Evolutionary conservation across 106 monocot genomes (phyloP).

Genomic region (Agapanthus africanus): DNA sequence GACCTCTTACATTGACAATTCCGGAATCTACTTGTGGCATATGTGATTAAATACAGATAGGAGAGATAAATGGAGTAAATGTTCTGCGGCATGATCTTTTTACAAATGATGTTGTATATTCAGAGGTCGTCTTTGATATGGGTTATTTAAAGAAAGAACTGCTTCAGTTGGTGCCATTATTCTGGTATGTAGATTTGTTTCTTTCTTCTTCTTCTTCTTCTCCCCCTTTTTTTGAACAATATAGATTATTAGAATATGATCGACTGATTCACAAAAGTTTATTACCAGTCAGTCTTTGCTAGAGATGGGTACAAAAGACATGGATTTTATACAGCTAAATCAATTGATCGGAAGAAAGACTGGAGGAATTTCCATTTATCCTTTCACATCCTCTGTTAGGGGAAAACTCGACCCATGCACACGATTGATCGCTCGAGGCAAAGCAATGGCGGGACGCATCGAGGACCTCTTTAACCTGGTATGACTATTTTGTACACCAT

Average conservation of each 20-base stretch:
- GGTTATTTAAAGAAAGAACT: slow-evolving; percentile 75
- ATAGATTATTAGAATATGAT: too few species aligned
- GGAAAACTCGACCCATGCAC: slow-evolving; percentile 81
- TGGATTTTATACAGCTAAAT: slow-evolving; percentile 96
- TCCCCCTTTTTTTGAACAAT: not conserved
- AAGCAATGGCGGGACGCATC: slow-evolving; percentile 72
- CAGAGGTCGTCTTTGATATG: slow-evolving; percentile 98
- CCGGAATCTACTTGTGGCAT: not conserved
- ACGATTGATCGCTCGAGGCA: slow-evolving; percentile 80
- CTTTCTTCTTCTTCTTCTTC: slow-evolving; percentile 1
- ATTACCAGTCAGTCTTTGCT: slow-evolving; percentile 87
- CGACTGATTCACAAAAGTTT: slow-evolving; percentile 10
- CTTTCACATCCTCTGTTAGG: slow-evolving; percentile 77
- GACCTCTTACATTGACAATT: not conserved
- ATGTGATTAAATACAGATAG: slow-evolving; percentile 37
- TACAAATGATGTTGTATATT: slow-evolving; percentile 95
- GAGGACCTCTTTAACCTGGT: slow-evolving; percentile 93
- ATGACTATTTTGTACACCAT: slow-evolving; percentile 5
- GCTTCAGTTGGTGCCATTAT: slow-evolving; percentile 78
- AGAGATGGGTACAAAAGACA: slow-evolving; percentile 97
- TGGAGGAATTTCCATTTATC: slow-evolving; percentile 97
- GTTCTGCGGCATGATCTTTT: slow-evolving; percentile 92
- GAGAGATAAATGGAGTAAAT: slow-evolving; percentile 77
- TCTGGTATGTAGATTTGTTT: slow-evolving; percentile 56
- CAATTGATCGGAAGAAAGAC: slow-evolving; percentile 97